A percentile compares a stretch with the other conserved stretches of the same genome.
phyloP scores from a whole-genome alignment of 2,329 filamentous ascomycete species.

The Tolypocladium pustulatum region DNA sequence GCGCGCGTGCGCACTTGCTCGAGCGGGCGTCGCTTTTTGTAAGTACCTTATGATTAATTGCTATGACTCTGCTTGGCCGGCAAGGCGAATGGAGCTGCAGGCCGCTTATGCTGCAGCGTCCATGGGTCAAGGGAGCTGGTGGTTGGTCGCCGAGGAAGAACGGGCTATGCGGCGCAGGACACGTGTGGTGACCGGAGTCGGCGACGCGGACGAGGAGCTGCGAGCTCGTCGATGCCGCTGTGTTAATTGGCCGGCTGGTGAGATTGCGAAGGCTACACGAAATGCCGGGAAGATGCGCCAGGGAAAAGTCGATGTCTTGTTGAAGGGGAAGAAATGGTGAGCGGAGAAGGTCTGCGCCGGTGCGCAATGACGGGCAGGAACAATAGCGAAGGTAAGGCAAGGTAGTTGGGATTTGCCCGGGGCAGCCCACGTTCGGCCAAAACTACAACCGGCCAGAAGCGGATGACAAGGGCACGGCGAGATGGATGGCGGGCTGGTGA shows the following conservation, averaged over 20 bases:
- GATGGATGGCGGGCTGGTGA: background rate
- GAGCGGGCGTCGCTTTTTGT: conserved; percentile 1
- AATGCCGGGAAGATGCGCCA: background rate
- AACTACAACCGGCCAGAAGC: background rate
- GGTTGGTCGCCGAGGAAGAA: conserved; percentile 2
- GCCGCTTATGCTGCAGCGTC: conserved; percentile 5
- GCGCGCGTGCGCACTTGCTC: background rate
- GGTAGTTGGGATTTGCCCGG: background rate
- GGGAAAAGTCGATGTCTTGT: background rate
- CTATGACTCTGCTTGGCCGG: background rate
- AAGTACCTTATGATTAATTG: background rate
- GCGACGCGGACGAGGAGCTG: background rate
- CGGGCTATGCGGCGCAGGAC: background rate
- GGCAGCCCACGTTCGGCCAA: background rate
- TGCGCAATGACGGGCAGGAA: background rate
- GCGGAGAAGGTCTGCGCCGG: background rate
- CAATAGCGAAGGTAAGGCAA: background rate
- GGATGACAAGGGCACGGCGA: background rate
- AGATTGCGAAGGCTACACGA: background rate
- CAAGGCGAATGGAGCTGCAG: conserved; percentile 1
- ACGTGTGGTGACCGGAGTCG: conserved; percentile 1
- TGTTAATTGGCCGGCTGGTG: background rate
- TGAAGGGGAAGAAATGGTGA: background rate
- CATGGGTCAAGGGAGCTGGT: conserved; percentile 1
- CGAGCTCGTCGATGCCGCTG: background rate